Evolutionary conservation across 148 eudicot genomes (phyloP).

Genomic region (Amaranthus palmeri): DNA sequence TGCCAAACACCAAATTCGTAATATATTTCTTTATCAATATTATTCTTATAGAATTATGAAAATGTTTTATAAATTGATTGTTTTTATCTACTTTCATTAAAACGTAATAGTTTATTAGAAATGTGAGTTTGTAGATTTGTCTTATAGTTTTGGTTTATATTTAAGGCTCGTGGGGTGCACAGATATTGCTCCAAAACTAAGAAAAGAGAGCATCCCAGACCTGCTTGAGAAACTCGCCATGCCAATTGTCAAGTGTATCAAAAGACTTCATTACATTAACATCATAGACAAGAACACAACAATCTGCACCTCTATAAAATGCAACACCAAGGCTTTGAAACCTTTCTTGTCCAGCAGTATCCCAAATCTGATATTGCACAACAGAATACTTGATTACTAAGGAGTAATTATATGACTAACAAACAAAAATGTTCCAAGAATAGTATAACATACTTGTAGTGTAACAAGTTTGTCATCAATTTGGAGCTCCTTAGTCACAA

Average conservation of each 20-base stretch:
- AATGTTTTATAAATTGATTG: too few species aligned
- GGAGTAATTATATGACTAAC: too few species aligned
- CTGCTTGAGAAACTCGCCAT: conserved; percentile 55
- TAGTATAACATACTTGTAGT: conserved; percentile 45
- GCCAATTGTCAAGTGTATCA: conserved; percentile 56
- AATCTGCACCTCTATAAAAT: conserved; percentile 62
- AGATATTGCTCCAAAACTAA: neutral
- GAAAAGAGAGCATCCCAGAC: conserved; percentile 15
- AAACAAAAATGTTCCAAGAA: neutral
- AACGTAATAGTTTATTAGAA: too few species aligned
- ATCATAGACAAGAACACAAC: conserved; percentile 63
- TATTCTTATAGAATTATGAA: too few species aligned
- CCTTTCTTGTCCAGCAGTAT: conserved; percentile 69
- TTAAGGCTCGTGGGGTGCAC: neutral
- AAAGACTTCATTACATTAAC: conserved; percentile 46
- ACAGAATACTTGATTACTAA: neutral
- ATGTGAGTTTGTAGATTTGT: too few species aligned
- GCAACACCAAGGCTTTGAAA: conserved; percentile 57
- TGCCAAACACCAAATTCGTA: too few species aligned
- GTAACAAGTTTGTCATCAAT: conserved; percentile 53
- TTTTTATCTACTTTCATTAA: too few species aligned
- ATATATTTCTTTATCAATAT: too few species aligned
- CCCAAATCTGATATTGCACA: conserved; percentile 42
- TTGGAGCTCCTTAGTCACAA: conserved; percentile 68
- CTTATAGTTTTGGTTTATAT: too few species aligned